Evolutionary conservation across 1,284 basidiomycete genomes (phyloP).

Genomic region (Moesziomyces parantarcticus): DNA sequence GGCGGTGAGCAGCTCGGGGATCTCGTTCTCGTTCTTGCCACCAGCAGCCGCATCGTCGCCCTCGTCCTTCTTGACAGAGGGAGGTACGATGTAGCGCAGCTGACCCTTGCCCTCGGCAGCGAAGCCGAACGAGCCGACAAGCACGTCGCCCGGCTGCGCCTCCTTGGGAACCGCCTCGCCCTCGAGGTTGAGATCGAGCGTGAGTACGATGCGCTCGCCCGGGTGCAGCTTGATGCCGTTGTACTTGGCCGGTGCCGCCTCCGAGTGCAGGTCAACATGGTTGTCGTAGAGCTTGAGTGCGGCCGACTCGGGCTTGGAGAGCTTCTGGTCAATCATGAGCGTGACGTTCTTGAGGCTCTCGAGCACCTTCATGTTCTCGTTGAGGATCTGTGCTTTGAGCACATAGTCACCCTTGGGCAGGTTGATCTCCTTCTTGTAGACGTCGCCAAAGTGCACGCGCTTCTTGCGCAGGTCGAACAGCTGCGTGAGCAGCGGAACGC

Average conservation of each 20-base stretch:
- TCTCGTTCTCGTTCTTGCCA: constrained; percentile 55
- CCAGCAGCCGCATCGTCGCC: constrained; percentile 15
- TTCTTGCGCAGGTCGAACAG: constrained; percentile 64
- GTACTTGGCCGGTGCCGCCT: constrained; percentile 51
- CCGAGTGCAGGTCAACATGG: constrained; percentile 63
- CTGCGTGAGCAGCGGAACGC: constrained; percentile 64
- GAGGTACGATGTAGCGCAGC: constrained; percentile 64
- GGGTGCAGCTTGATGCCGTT: constrained; percentile 63
- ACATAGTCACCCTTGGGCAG: constrained; percentile 67
- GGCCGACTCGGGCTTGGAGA: constrained; percentile 64
- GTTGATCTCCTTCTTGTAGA: constrained; percentile 67
- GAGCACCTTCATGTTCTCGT: constrained; percentile 60
- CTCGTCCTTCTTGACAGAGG: constrained; percentile 54
- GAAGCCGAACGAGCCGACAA: constrained; percentile 64
- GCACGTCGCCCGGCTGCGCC: constrained; percentile 64
- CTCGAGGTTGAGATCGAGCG: constrained; percentile 61
- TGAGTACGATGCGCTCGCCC: constrained; percentile 63
- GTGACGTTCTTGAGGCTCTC: constrained; percentile 62
- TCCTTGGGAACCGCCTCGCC: constrained; percentile 66
- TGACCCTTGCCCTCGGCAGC: constrained; percentile 54
- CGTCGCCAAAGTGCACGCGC: constrained; percentile 63
- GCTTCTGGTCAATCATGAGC: constrained; percentile 62
- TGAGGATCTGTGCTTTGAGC: constrained; percentile 61
- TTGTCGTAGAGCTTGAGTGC: constrained; percentile 63
- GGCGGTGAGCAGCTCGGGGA: constrained; percentile 63